phyloP scores from a whole-genome alignment of 495 filamentous ascomycete genomes.

The Sphaerosporella brunnea region DNA sequence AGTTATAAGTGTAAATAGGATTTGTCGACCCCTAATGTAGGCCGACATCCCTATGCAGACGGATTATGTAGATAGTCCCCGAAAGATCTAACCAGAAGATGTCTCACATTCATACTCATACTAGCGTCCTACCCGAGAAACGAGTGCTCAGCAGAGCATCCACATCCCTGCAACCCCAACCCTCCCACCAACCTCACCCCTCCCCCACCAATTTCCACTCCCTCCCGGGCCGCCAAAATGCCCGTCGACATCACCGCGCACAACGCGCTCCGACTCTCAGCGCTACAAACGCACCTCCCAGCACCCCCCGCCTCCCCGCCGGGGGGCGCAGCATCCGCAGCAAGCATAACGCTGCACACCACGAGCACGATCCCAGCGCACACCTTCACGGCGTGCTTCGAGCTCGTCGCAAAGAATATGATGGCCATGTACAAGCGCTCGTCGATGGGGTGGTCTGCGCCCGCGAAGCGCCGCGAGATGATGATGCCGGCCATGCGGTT shows the following conservation, averaged over 20 bases:
- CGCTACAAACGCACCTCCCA: neutral
- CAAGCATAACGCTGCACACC: constrained; percentile 30
- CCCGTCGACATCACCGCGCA: neutral
- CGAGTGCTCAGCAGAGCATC: too few relatives aligned
- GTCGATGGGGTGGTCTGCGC: constrained; percentile 38
- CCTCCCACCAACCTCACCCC: neutral
- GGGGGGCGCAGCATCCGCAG: too few relatives aligned
- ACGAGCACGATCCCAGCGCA: constrained; percentile 29
- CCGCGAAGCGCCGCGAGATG: constrained; percentile 46
- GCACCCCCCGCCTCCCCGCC: neutral
- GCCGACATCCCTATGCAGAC: too few relatives aligned
- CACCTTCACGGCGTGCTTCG: constrained; percentile 40
- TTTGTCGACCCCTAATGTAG: too few relatives aligned
- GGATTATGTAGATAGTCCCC: too few relatives aligned
- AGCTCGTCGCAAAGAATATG: constrained; percentile 40
- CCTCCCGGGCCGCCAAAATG: neutral
- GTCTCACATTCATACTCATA: too few relatives aligned
- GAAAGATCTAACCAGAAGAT: too few relatives aligned
- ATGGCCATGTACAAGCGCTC: constrained; percentile 36
- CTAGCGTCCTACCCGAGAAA: too few relatives aligned
- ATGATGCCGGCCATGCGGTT: constrained; percentile 37
- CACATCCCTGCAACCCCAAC: too few relatives aligned
- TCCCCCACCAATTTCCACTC: neutral
- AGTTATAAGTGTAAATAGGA: too few relatives aligned
- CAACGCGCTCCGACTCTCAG: neutral